These are phyloP conservation scores for Nelumbo lutea DNA, from an alignment of 164 flowering plant genomes.

Conservation along the genomic window DNA sequence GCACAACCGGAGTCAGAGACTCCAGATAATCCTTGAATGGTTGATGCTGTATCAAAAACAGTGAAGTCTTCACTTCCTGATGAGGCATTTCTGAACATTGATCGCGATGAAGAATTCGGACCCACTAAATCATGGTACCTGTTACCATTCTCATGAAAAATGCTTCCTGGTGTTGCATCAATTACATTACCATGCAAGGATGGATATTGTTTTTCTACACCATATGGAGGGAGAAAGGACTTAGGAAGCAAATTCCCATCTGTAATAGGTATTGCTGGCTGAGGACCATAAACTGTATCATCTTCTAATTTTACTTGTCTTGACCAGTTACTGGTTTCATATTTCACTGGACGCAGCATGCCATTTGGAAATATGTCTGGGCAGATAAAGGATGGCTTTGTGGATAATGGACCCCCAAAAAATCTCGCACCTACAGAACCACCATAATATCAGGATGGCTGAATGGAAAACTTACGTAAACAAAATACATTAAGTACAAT, in stretches of 20 bases:
- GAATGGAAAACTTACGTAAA: background rate
- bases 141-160: conserved; percentile 18
- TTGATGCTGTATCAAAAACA: conserved; percentile 30
- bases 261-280: conserved; percentile 18
- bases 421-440: conserved; percentile 33
- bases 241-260: conserved; percentile 26
- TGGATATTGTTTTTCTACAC: conserved; percentile 25
- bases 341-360: conserved; percentile 25
- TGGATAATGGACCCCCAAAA: conserved; percentile 20
- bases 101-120: conserved; percentile 20
- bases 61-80: conserved; percentile 31
- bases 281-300: conserved; percentile 20
- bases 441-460: background rate
- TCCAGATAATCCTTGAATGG: conserved; percentile 35
- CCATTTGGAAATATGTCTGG: conserved; percentile 39
- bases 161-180: conserved; percentile 20
- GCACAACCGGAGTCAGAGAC: conserved; percentile 52
- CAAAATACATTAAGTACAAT: no score
- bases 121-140: conserved; percentile 23
- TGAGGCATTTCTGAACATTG: conserved; percentile 23
- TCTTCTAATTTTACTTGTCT: conserved; percentile 38
- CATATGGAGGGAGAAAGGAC: conserved; percentile 17
- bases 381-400: conserved; percentile 43
- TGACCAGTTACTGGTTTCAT: conserved; percentile 30
- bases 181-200: conserved; percentile 21